Conservation (phyloP, 179 eudicot genomes). For the Spinacia oleracea region DNA sequence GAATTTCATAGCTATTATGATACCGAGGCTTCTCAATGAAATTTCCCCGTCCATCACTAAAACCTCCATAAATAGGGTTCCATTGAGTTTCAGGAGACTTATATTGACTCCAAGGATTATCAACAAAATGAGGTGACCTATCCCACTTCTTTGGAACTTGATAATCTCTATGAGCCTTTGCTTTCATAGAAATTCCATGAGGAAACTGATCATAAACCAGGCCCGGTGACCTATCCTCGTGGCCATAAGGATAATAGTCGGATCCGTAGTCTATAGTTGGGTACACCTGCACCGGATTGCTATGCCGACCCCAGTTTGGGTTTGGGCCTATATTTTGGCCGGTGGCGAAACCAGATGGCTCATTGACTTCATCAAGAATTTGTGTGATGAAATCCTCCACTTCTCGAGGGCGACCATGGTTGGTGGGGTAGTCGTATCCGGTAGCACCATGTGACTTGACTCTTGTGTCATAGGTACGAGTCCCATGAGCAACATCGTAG, state of each 20-base stretch:
- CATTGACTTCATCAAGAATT: conserved; percentile 36
- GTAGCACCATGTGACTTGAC: conserved; percentile 17
- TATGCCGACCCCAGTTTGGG: not conserved
- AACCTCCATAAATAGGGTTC: not conserved
- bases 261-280: not conserved
- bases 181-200: not conserved
- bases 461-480: conserved; percentile 21
- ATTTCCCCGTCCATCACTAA: not conserved
- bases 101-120: not conserved
- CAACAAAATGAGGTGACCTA: not conserved
- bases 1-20: not conserved
- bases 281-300: not conserved
- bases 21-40: not conserved
- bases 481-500: not conserved
- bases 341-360: conserved; percentile 19
- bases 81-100: conserved; percentile 3
- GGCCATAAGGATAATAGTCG: not conserved
- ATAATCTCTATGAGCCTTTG: not conserved
- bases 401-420: conserved; percentile 28
- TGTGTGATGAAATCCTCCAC: conserved; percentile 22
- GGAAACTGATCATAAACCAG: conserved; percentile 11
- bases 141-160: conserved; percentile 15
- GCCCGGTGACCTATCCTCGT: not conserved
- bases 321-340: not conserved
- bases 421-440: conserved; percentile 14